Conservation (phyloP, 2,329 filamentous ascomycete genomes). For the Domatiomyces globalis region DNA sequence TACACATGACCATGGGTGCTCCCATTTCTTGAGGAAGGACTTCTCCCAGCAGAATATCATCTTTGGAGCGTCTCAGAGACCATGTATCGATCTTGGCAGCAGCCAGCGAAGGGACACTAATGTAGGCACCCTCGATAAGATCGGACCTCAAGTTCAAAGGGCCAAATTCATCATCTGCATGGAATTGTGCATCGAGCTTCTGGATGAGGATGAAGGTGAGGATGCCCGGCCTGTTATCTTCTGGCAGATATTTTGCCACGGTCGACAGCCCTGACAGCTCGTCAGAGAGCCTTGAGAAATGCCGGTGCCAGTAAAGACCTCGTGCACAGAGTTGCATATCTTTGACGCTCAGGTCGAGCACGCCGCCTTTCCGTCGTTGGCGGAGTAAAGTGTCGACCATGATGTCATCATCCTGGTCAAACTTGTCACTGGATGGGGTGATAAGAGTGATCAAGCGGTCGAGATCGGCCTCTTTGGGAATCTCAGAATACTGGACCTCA, state of each 20-base stretch:
- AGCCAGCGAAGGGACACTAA: conserved; percentile 68
- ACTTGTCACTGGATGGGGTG: conserved; percentile 81
- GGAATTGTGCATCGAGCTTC: conserved; percentile 46
- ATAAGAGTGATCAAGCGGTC: conserved; percentile 71
- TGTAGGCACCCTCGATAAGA: conserved; percentile 60
- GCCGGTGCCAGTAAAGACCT: conserved; percentile 50
- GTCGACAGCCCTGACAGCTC: conserved; percentile 72
- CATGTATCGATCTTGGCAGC: conserved; percentile 60
- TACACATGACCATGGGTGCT: conserved; percentile 61
- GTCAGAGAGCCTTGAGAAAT: conserved; percentile 56
- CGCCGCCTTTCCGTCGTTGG: conserved; percentile 72
- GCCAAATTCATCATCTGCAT: conserved; percentile 57
- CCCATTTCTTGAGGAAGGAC: conserved; percentile 30
- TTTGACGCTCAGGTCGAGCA: conserved; percentile 57
- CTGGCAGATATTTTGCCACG: conserved; percentile 85
- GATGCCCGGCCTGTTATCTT: conserved; percentile 84
- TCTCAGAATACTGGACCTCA: conserved; percentile 55
- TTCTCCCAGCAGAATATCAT: conserved; percentile 58
- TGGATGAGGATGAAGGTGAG: conserved; percentile 58
- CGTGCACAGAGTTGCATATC: conserved; percentile 48
- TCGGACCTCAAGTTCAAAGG: conserved; percentile 43
- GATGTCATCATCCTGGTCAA: conserved; percentile 80
- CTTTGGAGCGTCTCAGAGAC: conserved; percentile 47
- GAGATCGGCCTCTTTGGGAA: conserved; percentile 66
- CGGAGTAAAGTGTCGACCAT: conserved; percentile 81